Evolutionary conservation across 2,329 filamentous ascomycete genomes (phyloP), one percentile per base, ranked within the genome.

Genomic region (Aureobasidium uvarum): DNA sequence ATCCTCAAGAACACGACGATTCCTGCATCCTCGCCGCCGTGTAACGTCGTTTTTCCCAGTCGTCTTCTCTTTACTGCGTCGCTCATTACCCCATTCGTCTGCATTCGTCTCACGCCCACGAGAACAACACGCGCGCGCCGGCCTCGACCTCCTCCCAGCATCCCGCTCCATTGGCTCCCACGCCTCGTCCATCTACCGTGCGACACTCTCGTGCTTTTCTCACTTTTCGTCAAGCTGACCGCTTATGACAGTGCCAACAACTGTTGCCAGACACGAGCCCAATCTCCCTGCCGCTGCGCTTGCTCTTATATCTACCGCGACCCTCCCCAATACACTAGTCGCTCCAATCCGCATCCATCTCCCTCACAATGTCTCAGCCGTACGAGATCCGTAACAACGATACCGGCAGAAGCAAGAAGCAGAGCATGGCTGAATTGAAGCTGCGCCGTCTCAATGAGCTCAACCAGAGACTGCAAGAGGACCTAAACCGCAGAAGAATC

Each of bases 351-450:
- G 36, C 50, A 11, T 33, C 16, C 51, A 28, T 28, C 67, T 7
- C 59, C 43, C 46, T 67, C 70, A 80, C 72, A 70, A 87, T 86
- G 84, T 82, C 85, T 72, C 76, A 84, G 69, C 82, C 85, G 66
- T 89, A 89, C 79, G 86, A 88, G 76, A 82, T 87, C 72, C 85
- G 86, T 77, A 83, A 83, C 67, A 86, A 85, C 70, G 85, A 85
- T 71, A 85, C 87, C 75, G 81, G 84, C 71, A 87, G 85, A 85
- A 96, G 93, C 83, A 98, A 96, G 83, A 97, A 97, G 84, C 95
- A 98, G 82, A 96, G 92, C 77, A 98, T 99, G 91, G 94, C 94
- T 72, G 95, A 99, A 78, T 86, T 99, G 70, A 99, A 99, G 85
- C 87, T 98, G 74, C 89, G 95, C 74, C 90, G 95, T 70, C 84